phyloP scores from a whole-genome alignment of 257 asterid species.

The Nicotiana undulata region DNA sequence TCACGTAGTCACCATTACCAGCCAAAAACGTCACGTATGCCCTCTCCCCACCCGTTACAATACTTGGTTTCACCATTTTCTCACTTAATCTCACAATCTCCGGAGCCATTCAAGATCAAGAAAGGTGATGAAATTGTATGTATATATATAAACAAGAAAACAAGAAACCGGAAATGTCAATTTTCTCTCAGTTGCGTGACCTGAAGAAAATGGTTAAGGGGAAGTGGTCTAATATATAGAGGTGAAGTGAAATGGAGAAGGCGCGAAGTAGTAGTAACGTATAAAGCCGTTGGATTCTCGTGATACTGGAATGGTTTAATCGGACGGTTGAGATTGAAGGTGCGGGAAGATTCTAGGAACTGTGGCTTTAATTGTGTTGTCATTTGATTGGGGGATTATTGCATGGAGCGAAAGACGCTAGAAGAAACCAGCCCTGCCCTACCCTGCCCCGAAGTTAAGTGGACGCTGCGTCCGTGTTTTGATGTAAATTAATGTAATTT shows the following conservation, averaged over 20 bases:
- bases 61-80: background rate
- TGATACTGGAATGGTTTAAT: background rate
- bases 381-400: background rate
- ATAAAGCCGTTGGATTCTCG: background rate
- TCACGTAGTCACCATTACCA: slow-evolving; percentile 34
- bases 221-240: background rate
- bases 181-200: background rate
- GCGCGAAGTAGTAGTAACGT: background rate
- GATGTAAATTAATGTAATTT: too few species aligned
- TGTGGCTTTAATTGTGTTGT: background rate
- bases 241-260: background rate
- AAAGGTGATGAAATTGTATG: background rate
- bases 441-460: too few species aligned
- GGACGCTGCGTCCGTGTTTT: too few species aligned
- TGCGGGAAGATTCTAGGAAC: background rate
- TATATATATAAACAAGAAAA: background rate
- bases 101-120: background rate
- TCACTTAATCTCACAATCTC: background rate
- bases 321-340: background rate
- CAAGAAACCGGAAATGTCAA: background rate
- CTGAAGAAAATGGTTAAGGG: background rate
- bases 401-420: background rate
- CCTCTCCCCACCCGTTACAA: background rate
- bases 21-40: slow-evolving; percentile 35
- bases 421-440: background rate